Conservation (phyloP, 495 filamentous ascomycete genomes). For the Penicillium odoratum region DNA sequence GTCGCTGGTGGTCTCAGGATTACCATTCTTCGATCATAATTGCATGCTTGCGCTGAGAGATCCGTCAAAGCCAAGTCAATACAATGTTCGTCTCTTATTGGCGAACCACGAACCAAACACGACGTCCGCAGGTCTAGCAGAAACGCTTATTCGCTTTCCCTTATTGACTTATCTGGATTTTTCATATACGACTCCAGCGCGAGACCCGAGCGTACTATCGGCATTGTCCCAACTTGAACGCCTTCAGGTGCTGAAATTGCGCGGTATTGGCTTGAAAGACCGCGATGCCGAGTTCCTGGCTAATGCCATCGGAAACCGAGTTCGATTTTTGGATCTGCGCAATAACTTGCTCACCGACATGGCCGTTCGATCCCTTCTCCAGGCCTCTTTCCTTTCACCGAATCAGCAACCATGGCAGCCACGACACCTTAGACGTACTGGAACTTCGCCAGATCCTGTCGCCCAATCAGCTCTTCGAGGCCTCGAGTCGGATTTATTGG, state of each 20-base stretch:
- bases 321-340: slow-evolving; percentile 60
- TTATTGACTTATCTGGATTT: slow-evolving; percentile 60
- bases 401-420: slow-evolving; percentile 1
- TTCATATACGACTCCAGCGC: slow-evolving; percentile 57
- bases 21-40: slow-evolving; percentile 66
- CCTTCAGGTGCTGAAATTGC: slow-evolving; percentile 60
- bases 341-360: slow-evolving; percentile 60
- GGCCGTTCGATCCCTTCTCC: slow-evolving; percentile 51
- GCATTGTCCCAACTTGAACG: slow-evolving; percentile 42
- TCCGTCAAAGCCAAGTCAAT: slow-evolving; percentile 22
- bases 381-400: slow-evolving; percentile 46
- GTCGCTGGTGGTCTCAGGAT: slow-evolving; percentile 58
- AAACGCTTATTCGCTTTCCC: slow-evolving; percentile 54
- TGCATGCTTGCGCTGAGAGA: slow-evolving; percentile 52
- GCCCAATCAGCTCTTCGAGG: slow-evolving; percentile 10
- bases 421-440: slow-evolving; percentile 5
- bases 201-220: slow-evolving; percentile 51
- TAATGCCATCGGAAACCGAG: slow-evolving; percentile 49
- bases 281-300: slow-evolving; percentile 54
- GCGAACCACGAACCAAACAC: slow-evolving; percentile 59
- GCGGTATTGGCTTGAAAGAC: slow-evolving; percentile 57
- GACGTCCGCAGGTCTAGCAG: slow-evolving; percentile 53
- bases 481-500: slow-evolving; percentile 29
- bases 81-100: slow-evolving; percentile 54
- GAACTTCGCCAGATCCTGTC: slow-evolving; percentile 15